phyloP scores from a whole-genome alignment of 164 flowering plant genomes.

The Taxillus chinensis region DNA sequence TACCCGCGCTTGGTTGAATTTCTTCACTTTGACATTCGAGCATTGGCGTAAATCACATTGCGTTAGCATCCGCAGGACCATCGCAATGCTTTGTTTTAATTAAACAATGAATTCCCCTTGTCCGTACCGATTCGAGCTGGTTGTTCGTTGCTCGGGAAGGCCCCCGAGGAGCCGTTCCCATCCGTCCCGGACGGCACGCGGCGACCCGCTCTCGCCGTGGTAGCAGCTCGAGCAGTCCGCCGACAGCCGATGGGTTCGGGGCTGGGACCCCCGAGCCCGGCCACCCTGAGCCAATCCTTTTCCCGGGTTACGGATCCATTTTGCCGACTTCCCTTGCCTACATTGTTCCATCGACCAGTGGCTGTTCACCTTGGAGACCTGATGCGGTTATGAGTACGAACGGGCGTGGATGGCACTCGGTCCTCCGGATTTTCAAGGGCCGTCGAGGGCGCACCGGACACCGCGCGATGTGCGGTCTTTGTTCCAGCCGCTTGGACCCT shows the following conservation, averaged over 20 bases:
- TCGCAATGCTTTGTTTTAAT: no score
- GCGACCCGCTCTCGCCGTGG: conserved; percentile 16
- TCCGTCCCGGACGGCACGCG: conserved; percentile 17
- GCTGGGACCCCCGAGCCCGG: conserved; percentile 17
- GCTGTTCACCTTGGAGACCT: no score
- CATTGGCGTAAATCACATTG: no score
- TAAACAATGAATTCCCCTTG: conserved; percentile 30
- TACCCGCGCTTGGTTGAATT: not conserved
- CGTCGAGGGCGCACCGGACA: no score
- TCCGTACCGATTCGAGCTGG: conserved; percentile 21
- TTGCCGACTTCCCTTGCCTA: conserved; percentile 25
- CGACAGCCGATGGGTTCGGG: no score
- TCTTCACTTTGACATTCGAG: no score
- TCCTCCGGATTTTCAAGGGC: no score
- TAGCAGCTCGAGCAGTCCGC: conserved; percentile 18
- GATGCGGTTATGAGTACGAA: no score
- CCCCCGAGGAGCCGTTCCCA: conserved; percentile 18
- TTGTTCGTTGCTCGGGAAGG: conserved; percentile 19
- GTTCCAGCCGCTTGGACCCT: no score
- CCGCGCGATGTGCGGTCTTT: no score
- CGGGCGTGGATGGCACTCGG: no score
- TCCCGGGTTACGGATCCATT: conserved; percentile 22
- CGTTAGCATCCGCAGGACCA: no score
- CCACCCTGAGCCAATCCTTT: conserved; percentile 30
- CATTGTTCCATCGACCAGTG: conserved; percentile 26